Conservation (phyloP, 1,139 yeast genomes). For the Taphrina communis region DNA sequence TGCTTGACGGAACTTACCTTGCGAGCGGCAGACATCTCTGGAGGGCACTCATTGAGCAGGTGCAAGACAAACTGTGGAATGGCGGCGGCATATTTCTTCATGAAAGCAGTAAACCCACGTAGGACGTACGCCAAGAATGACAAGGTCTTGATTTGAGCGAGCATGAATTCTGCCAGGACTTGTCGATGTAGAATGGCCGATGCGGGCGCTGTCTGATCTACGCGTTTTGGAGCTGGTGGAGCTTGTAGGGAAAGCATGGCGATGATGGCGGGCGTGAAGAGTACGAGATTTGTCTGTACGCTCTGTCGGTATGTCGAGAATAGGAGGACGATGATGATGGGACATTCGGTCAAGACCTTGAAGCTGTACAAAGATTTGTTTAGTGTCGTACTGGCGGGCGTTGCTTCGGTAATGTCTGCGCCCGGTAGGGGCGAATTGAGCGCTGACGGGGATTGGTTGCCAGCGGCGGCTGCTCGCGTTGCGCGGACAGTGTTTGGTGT, state of each 20-base stretch:
- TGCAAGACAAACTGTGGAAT: slow-evolving; percentile 89
- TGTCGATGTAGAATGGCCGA: slow-evolving; percentile 54
- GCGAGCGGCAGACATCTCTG: slow-evolving; percentile 90
- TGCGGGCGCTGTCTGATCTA: slow-evolving; percentile 54
- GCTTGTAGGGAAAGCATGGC: slow-evolving; percentile 78
- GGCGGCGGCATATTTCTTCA: slow-evolving; percentile 65
- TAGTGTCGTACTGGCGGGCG: slow-evolving; percentile 52
- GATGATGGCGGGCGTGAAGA: slow-evolving; percentile 81
- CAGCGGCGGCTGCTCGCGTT: slow-evolving; percentile 12
- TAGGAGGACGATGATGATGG: slow-evolving; percentile 91
- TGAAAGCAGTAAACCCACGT: slow-evolving; percentile 75
- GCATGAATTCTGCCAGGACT: slow-evolving; percentile 84
- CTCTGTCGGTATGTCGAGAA: slow-evolving; percentile 84
- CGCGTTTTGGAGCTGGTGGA: slow-evolving; percentile 71
- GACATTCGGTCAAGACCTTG: slow-evolving; percentile 93
- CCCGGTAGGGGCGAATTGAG: slow-evolving; percentile 56
- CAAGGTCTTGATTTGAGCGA: slow-evolving; percentile 97
- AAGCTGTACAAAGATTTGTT: slow-evolving; percentile 76
- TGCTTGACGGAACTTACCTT: slow-evolving; percentile 52
- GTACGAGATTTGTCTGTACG: slow-evolving; percentile 72
- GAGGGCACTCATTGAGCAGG: slow-evolving; percentile 91
- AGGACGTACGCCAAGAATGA: slow-evolving; percentile 93
- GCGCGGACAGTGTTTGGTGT: neutral
- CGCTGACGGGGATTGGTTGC: slow-evolving; percentile 26
- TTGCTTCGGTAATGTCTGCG: slow-evolving; percentile 50